Conservation (phyloP, 306 rosid species). For the Vigna nakashimae region DNA sequence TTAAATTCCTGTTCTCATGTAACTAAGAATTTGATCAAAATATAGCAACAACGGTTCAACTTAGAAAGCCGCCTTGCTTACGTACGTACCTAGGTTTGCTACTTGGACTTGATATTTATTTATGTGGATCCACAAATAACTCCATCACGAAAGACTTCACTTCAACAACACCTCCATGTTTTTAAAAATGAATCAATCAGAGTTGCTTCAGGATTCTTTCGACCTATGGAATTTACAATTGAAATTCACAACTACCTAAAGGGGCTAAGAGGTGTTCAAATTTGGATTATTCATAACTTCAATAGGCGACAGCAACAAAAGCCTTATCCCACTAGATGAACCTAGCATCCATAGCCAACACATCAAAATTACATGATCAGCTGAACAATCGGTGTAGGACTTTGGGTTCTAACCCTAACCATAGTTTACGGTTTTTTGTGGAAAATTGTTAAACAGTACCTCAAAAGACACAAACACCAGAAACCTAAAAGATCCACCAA, state of each 20-base stretch:
- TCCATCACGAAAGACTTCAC: not conserved
- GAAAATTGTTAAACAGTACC: not conserved
- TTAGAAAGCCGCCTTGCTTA: not conserved
- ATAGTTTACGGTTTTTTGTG: not conserved
- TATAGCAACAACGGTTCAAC: not conserved
- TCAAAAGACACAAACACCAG: not conserved
- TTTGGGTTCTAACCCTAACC: not conserved
- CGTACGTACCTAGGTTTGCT: not conserved
- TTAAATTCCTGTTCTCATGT: not conserved
- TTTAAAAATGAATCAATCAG: not conserved
- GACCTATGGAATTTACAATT: slow-evolving; percentile 5
- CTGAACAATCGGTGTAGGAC: not conserved
- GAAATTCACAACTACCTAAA: not conserved
- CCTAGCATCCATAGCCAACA: slow-evolving; percentile 3
- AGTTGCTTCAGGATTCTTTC: not conserved
- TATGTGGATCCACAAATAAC: not conserved
- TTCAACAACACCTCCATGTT: not conserved
- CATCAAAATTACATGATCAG: not conserved
- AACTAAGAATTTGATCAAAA: not conserved
- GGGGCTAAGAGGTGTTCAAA: not conserved
- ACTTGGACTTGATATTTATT: not conserved
- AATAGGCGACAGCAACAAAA: not conserved
- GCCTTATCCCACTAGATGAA: no score
- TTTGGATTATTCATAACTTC: slow-evolving; percentile 16
- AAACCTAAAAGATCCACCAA: not conserved